phyloP scores from a whole-genome alignment of 2,329 filamentous ascomycete species.

The Tetracladium maxilliforme region DNA sequence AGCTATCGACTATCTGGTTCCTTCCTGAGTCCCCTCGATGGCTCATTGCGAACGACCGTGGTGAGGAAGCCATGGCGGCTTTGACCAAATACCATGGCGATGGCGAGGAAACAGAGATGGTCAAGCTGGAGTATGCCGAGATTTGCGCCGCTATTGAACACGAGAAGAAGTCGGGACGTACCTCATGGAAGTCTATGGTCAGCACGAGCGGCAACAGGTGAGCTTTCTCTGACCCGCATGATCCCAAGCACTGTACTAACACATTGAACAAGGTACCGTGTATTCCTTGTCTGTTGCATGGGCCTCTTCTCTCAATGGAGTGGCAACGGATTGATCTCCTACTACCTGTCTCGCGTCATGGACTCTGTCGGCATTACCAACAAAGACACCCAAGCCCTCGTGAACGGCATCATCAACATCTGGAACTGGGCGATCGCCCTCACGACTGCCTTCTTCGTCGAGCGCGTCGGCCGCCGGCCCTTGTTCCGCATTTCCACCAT shows the following conservation, averaged over 20 bases:
- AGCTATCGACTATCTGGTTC: constrained; percentile 2
- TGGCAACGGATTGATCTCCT: constrained; percentile 4
- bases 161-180: constrained; percentile 1
- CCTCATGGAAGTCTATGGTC: too few relatives aligned
- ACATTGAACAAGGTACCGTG: too few relatives aligned
- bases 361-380: constrained; percentile 5
- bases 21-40: constrained; percentile 4
- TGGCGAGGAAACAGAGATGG: constrained; percentile 1
- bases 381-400: constrained; percentile 8
- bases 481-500: constrained; percentile 12
- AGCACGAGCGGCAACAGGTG: too few relatives aligned
- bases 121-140: constrained; percentile 1
- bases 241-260: too few relatives aligned
- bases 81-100: constrained; percentile 1
- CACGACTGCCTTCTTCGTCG: constrained; percentile 11
- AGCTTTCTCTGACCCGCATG: too few relatives aligned
- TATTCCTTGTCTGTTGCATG: too few relatives aligned
- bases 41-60: constrained; percentile 1
- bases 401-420: too few relatives aligned
- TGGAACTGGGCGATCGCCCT: constrained; percentile 12
- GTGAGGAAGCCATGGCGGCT: constrained; percentile 1
- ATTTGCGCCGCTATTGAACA: constrained; percentile 1
- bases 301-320: constrained; percentile 7
- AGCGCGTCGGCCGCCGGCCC: constrained; percentile 9
- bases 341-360: constrained; percentile 4